Evolutionary conservation across 192 early-diverging fungal genomes (phyloP).

Genomic region (Tieghemiomyces parasiticus): DNA sequence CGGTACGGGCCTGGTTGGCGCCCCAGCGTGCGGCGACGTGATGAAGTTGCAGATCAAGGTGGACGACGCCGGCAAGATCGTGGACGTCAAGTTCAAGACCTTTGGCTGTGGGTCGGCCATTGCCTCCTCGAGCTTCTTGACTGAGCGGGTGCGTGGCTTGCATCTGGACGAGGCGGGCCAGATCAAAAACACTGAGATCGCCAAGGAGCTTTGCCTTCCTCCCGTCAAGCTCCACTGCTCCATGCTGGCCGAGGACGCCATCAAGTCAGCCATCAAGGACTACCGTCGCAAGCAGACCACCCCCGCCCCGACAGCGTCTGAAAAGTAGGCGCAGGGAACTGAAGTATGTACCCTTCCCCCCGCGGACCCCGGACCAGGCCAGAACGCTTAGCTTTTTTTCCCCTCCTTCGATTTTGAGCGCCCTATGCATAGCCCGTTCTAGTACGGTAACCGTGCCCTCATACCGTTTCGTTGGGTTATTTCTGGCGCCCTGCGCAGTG

Average conservation of each 20-base stretch:
- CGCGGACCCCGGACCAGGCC: too few relatives aligned
- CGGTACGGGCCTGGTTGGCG: conserved; percentile 91
- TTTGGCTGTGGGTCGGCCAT: conserved; percentile 98
- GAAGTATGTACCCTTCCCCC: too few relatives aligned
- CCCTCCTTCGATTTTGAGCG: too few relatives aligned
- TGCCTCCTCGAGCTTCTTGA: conserved; percentile 79
- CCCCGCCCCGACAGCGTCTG: too few relatives aligned
- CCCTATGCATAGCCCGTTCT: too few relatives aligned
- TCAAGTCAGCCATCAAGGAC: conserved; percentile 96
- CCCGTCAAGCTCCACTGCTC: conserved; percentile 98
- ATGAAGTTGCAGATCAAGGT: conserved; percentile 96
- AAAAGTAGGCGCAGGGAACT: too few relatives aligned
- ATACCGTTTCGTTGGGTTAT: too few relatives aligned
- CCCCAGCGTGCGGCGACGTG: conserved; percentile 78
- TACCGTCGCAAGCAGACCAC: conserved; percentile 65
- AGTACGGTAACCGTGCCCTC: too few relatives aligned
- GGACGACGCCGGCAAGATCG: conserved; percentile 85
- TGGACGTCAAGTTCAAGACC: conserved; percentile 96
- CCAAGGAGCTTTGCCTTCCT: conserved; percentile 85
- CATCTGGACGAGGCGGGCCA: conserved; percentile 75
- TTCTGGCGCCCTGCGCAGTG: too few relatives aligned
- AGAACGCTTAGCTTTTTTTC: too few relatives aligned
- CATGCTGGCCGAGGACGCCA: conserved; percentile 98
- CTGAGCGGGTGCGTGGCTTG: conserved; percentile 91
- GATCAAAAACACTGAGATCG: conserved; percentile 96